Percentiles rank a stretch among this genome's conserved stretches.
phyloP scores from a whole-genome alignment of 345 rosid species.

The Hevea brasiliensis region DNA sequence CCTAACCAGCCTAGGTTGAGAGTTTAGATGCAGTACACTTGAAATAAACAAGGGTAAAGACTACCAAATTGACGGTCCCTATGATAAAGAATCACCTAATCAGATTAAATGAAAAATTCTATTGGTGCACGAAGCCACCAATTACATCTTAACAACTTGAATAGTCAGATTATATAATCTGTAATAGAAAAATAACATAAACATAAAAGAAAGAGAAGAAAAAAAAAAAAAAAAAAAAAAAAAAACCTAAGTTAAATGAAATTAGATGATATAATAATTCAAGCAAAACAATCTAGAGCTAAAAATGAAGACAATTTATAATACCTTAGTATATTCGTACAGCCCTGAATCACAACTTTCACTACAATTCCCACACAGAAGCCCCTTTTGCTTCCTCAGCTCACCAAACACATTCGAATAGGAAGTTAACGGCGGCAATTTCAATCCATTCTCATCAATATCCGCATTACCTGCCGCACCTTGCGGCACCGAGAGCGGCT shows the following conservation, averaged over 20 bases:
- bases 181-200: background rate
- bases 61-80: background rate
- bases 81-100: background rate
- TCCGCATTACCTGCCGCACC: conserved; percentile 15
- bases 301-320: background rate
- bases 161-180: background rate
- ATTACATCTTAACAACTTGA: background rate
- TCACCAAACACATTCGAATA: conserved; percentile 66
- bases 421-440: conserved; percentile 67
- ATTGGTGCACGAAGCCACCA: background rate
- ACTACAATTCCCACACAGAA: conserved; percentile 55
- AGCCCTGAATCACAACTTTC: conserved; percentile 47
- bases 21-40: background rate
- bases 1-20: background rate
- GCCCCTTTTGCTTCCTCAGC: conserved; percentile 33
- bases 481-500: conserved; percentile 49
- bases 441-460: conserved; percentile 35
- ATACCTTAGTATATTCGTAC: conserved; percentile 63
- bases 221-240: background rate
- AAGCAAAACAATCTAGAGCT: background rate
- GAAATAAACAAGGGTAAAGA: background rate
- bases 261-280: background rate
- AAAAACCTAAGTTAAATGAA: background rate
- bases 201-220: too few species aligned
- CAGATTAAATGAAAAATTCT: background rate